These are phyloP conservation scores for Rhynchosporium secalis DNA, from an alignment of 2,329 filamentous ascomycete genomes.

Conservation along the genomic window DNA sequence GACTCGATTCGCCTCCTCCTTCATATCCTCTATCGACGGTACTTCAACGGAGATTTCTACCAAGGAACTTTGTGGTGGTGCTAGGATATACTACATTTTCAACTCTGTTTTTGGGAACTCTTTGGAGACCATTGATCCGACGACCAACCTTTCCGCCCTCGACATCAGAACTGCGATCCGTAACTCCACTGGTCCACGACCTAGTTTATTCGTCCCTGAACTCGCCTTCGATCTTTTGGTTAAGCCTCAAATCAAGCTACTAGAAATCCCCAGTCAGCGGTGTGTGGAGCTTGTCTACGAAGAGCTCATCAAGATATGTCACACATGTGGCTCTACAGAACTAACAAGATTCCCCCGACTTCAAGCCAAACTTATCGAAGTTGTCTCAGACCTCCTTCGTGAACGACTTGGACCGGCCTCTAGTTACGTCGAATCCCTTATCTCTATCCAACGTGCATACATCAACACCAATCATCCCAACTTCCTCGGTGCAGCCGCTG, in stretches of 20 bases:
- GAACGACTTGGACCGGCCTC: conserved; percentile 90
- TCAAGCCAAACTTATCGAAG: conserved; percentile 96
- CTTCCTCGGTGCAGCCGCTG: conserved; percentile 92
- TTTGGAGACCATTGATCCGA: conserved; percentile 93
- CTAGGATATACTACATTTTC: conserved; percentile 41
- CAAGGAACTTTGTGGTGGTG: conserved; percentile 57
- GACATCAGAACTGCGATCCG: conserved; percentile 97
- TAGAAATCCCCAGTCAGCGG: conserved; percentile 91
- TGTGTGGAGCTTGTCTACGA: conserved; percentile 98
- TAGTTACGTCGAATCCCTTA: conserved; percentile 90
- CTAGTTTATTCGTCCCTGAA: conserved; percentile 95
- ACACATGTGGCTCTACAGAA: conserved; percentile 95
- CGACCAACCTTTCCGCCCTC: conserved; percentile 87
- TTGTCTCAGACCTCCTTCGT: conserved; percentile 91
- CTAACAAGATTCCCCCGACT: conserved; percentile 87
- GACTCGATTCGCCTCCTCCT: conserved; percentile 96
- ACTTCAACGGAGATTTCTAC: conserved; percentile 98
- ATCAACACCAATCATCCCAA: conserved; percentile 99
- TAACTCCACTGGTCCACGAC: conserved; percentile 93
- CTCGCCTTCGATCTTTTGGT: conserved; percentile 96
- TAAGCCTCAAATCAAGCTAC: conserved; percentile 96
- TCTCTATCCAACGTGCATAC: conserved; percentile 95
- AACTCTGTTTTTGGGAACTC: conserved; percentile 76
- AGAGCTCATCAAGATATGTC: conserved; percentile 98
- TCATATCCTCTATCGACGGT: conserved; percentile 97